These are phyloP conservation scores for Metschnikowia noctiluminum DNA, from an alignment of 805 yeast genomes.

Conservation along the genomic window DNA sequence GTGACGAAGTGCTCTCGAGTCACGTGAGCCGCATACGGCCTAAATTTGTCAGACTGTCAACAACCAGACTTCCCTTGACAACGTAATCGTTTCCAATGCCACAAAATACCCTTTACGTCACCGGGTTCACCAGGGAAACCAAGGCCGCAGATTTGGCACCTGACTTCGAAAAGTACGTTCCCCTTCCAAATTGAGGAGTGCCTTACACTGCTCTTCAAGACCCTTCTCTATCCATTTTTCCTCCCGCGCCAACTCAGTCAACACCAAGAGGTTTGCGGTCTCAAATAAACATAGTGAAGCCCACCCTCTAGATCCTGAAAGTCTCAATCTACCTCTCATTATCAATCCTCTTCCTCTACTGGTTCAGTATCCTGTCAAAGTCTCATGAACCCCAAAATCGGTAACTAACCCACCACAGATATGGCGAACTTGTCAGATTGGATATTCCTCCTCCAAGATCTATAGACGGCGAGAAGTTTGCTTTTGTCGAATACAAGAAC, in stretches of 20 bases:
- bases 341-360: not conserved
- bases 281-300: too few relatives aligned
- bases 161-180: conserved; percentile 57
- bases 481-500: conserved; percentile 58
- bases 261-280: too few relatives aligned
- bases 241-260: not conserved
- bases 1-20: not conserved
- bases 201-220: not conserved
- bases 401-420: conserved; percentile 32
- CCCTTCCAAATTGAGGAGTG: conserved; percentile 1
- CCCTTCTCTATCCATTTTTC: conserved; percentile 1
- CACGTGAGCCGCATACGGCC: conserved; percentile 1
- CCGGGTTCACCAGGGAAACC: conserved; percentile 53
- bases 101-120: conserved; percentile 50
- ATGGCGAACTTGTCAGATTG: conserved; percentile 54
- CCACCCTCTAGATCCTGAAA: too few relatives aligned
- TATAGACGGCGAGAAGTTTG: conserved; percentile 57
- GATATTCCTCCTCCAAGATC: conserved; percentile 63
- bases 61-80: not conserved
- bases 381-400: not conserved
- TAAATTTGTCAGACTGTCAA: too few relatives aligned
- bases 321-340: not conserved
- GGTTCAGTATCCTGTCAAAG: too few relatives aligned
- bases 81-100: conserved; percentile 28
- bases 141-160: conserved; percentile 58